phyloP scores from a whole-genome alignment of 2,329 filamentous ascomycete genomes.

The Fusarium ramigenum region DNA sequence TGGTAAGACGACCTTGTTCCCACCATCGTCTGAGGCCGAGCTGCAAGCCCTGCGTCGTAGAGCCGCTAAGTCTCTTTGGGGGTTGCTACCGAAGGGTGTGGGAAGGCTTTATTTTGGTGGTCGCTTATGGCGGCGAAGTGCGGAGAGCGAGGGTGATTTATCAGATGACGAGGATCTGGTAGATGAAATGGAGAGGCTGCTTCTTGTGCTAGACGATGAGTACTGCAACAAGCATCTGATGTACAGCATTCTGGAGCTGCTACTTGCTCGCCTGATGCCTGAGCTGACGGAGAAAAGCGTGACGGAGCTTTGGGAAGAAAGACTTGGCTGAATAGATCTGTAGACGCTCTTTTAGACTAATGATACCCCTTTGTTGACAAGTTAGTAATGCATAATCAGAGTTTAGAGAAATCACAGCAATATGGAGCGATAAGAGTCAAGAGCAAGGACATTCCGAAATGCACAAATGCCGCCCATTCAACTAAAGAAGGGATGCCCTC shows the following conservation, averaged over 20 bases:
- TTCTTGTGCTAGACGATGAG: conserved; percentile 80
- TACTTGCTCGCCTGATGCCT: conserved; percentile 84
- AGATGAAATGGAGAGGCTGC: conserved; percentile 69
- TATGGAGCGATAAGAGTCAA: conserved; percentile 7
- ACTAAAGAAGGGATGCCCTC: conserved; percentile 39
- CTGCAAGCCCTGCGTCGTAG: conserved; percentile 69
- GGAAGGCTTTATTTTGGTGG: conserved; percentile 62
- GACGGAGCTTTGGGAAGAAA: conserved; percentile 77
- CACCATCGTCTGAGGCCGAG: conserved; percentile 68
- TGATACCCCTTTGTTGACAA: conserved; percentile 36
- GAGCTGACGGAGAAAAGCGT: conserved; percentile 80
- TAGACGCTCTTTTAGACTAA: conserved; percentile 21
- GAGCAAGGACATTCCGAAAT: conserved; percentile 39
- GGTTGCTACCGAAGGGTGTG: conserved; percentile 57
- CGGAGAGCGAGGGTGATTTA: conserved; percentile 32
- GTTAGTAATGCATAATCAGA: background rate
- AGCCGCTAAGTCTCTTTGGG: conserved; percentile 70
- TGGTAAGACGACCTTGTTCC: conserved; percentile 68
- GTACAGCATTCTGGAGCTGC: conserved; percentile 81
- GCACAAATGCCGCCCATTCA: conserved; percentile 43
- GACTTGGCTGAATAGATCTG: conserved; percentile 56
- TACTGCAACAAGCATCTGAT: conserved; percentile 95
- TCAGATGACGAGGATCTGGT: conserved; percentile 56
- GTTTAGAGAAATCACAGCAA: background rate
- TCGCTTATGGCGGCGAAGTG: conserved; percentile 44